phyloP scores from a whole-genome alignment of 768 basidiomycete species.

The Termitomyces sp. region DNA sequence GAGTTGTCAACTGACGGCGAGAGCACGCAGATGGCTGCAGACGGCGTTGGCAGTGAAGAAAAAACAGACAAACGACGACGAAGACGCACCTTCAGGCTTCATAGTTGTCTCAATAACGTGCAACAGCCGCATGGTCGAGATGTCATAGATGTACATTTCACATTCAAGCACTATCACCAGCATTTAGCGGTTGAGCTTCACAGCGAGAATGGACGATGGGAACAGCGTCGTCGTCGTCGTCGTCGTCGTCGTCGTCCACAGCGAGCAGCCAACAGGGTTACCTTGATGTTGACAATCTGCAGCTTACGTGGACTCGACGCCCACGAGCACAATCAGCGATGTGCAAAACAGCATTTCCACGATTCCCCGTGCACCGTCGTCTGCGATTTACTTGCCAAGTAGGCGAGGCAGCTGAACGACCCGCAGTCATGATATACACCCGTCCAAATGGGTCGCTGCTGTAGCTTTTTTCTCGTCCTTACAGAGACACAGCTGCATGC shows the following conservation, averaged over 20 bases:
- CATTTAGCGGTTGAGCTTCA: conserved; percentile 96
- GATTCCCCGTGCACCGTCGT: conserved; percentile 91
- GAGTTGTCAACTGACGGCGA: conserved; percentile 91
- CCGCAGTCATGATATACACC: conserved; percentile 88
- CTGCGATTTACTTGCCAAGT: conserved; percentile 28
- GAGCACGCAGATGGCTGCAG: conserved; percentile 84
- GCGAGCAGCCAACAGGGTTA: conserved; percentile 19
- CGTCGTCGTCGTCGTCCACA: too few species aligned
- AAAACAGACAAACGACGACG: too few species aligned
- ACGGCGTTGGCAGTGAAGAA: too few species aligned
- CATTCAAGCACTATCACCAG: conserved; percentile 93
- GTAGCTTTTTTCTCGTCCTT: conserved; percentile 92
- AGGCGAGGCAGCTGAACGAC: too few species aligned
- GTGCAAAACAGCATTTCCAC: conserved; percentile 99
- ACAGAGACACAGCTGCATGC: conserved; percentile 77
- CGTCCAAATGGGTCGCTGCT: conserved; percentile 96
- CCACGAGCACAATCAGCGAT: conserved; percentile 93
- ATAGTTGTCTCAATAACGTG: conserved; percentile 97
- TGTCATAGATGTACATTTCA: conserved; percentile 99
- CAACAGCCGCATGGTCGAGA: conserved; percentile 94
- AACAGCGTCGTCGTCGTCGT: conserved; percentile 87
- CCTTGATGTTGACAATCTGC: conserved; percentile 99
- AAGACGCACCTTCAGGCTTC: conserved; percentile 80
- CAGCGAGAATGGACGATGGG: conserved; percentile 93
- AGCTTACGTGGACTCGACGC: conserved; percentile 91